A percentile compares a stretch with the other conserved stretches of the same genome.
Conservation (phyloP, 768 basidiomycete genomes). For the Phaffia australis region DNA sequence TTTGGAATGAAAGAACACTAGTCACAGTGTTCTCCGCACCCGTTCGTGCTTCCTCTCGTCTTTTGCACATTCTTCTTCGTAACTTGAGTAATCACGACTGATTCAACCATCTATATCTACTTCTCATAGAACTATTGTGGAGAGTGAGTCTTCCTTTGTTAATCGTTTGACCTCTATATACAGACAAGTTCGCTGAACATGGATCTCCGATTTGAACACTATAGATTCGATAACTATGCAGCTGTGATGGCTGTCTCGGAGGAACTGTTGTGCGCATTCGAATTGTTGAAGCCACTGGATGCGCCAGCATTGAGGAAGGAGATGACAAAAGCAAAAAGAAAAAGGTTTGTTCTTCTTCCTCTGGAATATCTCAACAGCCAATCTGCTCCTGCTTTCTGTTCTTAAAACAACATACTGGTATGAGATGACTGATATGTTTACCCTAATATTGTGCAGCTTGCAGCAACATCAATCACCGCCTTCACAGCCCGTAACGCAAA, state of each 20-base stretch:
- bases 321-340: slow-evolving; percentile 97
- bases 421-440: slow-evolving; percentile 18
- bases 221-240: slow-evolving; percentile 77
- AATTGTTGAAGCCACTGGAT: slow-evolving; percentile 89
- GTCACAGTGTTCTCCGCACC: slow-evolving; percentile 99
- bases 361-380: background rate
- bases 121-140: slow-evolving; percentile 37
- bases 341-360: slow-evolving; percentile 52
- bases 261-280: slow-evolving; percentile 93
- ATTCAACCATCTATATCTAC: background rate
- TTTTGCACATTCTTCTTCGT: background rate
- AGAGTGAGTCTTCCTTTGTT: slow-evolving; percentile 23
- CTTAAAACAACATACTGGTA: slow-evolving; percentile 30
- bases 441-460: slow-evolving; percentile 28
- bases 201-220: slow-evolving; percentile 3
- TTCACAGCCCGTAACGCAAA: slow-evolving; percentile 27
- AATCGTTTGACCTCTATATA: slow-evolving; percentile 26
- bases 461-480: slow-evolving; percentile 40
- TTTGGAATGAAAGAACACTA: slow-evolving; percentile 96
- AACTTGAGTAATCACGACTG: background rate
- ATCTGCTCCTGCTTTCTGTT: background rate
- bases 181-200: slow-evolving; percentile 12
- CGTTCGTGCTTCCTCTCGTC: slow-evolving; percentile 45
- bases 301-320: slow-evolving; percentile 90
- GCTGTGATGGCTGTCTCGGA: slow-evolving; percentile 72